Conservation (phyloP, 441 rosid species). For the Erodium trifolium region DNA sequence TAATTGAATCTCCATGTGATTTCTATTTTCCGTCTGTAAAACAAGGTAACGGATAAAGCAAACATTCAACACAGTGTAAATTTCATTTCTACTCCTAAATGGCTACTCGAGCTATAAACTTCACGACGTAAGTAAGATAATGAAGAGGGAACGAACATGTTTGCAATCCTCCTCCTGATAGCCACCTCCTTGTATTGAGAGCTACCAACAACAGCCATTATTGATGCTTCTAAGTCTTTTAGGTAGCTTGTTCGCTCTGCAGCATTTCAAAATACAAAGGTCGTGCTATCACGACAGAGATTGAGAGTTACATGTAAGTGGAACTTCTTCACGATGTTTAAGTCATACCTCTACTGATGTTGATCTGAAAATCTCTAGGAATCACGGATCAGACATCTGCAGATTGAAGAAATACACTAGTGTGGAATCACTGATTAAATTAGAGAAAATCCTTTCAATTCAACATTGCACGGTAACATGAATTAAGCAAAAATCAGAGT, state of each 20-base stretch:
- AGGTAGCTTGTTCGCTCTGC: constrained; percentile 2
- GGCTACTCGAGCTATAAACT: not conserved
- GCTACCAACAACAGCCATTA: constrained; percentile 48
- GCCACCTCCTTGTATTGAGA: constrained; percentile 60
- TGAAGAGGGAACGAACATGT: constrained; percentile 41
- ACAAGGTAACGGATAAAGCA: not conserved
- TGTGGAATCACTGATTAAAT: too few relatives aligned
- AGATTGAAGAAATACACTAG: too few relatives aligned
- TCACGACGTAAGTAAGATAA: not conserved
- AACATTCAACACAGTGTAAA: not conserved
- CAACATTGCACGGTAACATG: too few relatives aligned
- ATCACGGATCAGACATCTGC: not conserved
- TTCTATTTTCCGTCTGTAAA: not conserved
- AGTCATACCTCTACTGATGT: not conserved
- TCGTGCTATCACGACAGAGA: not conserved
- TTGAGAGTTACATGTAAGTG: not conserved
- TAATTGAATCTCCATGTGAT: not conserved
- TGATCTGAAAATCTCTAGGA: not conserved
- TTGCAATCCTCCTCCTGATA: constrained; percentile 55
- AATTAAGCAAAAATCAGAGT: too few relatives aligned
- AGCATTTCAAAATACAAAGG: not conserved
- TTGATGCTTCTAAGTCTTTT: constrained; percentile 19
- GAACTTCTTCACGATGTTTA: not conserved
- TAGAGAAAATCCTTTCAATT: too few relatives aligned
- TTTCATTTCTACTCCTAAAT: not conserved